Evolutionary conservation across 305 asterid species (phyloP), one percentile per base, ranked within the genome.

Genomic region (Fraxinus angustifolia): DNA sequence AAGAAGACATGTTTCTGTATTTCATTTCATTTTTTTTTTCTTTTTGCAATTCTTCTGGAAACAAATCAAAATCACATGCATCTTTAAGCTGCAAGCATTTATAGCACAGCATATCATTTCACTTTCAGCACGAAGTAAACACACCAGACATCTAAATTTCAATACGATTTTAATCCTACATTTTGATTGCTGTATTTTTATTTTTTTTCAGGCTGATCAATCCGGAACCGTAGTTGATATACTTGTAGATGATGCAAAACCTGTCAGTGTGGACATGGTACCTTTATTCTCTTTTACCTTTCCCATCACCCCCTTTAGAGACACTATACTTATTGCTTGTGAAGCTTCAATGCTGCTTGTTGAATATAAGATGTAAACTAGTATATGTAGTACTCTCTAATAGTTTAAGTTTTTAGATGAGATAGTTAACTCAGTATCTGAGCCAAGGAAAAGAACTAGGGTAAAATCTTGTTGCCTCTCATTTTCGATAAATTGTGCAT

Each of bases 211-310:
- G 95, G 92, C 94, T 78, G 95, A 92, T 86, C 87, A 82, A 28
- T 80, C 94, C 21, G 97, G 97, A 82, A 92, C 95, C 11, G 81
- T 92, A 6, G 82, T 86, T 72, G 97, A 92, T 70, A 45, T 89
- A 33, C 65, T 92, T 36, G 91, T 71, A 3, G 94, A 88, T 56
- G 95, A 92, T 81, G 95, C 91, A 72, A 92, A 92, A 79, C 88
- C 93, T 8, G 95, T 92, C 83, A 92, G 95, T 60, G 68, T 92
- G 68, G 95, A 88, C 84, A 78, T 17, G 88, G 87, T 81, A 83
- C 72, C 60, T 68, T 16, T 40, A 60, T 60, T 60, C 33, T 50
- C 76, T 36, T 75, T 45, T 76, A 38, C 11, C 56, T 7, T 31
- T 30, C 31, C 42, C 53, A 26, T 16, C 10, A 36, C 80, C n/a